phyloP scores from a whole-genome alignment of 257 asterid genomes.

The Agastache rugosa region DNA sequence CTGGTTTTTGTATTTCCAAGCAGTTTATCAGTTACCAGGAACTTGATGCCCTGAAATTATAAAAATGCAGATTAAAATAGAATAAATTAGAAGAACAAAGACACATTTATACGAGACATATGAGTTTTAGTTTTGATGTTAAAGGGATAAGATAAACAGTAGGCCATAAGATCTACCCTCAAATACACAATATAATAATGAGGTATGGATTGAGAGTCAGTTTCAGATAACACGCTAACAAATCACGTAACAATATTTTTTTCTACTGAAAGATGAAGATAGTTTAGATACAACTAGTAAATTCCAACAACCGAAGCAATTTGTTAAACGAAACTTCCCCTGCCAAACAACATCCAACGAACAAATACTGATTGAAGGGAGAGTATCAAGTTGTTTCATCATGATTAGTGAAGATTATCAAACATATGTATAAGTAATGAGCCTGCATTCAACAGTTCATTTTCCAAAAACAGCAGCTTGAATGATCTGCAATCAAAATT shows the following conservation, averaged over 20 bases:
- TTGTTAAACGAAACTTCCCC: background rate
- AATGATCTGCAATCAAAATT: constrained; percentile 12
- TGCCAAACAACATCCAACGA: background rate
- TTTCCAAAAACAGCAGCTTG: background rate
- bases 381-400: background rate
- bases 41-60: constrained; percentile 34
- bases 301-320: background rate
- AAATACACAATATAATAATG: background rate
- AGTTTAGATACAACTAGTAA: background rate
- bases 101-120: background rate
- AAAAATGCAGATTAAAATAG: background rate
- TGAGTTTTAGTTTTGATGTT: background rate
- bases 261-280: background rate
- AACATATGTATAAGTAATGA: background rate
- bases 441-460: background rate
- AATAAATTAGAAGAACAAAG: background rate
- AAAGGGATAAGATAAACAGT: background rate
- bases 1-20: constrained; percentile 29
- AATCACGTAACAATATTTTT: background rate
- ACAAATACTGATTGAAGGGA: constrained; percentile 6
- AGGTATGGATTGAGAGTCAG: background rate
- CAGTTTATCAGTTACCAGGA: constrained; percentile 28
- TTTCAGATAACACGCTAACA: background rate
- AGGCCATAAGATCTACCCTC: background rate
- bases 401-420: background rate